Evolutionary conservation across 2,329 filamentous ascomycete species (phyloP).

Genomic region (Aspergillus uvarum): DNA sequence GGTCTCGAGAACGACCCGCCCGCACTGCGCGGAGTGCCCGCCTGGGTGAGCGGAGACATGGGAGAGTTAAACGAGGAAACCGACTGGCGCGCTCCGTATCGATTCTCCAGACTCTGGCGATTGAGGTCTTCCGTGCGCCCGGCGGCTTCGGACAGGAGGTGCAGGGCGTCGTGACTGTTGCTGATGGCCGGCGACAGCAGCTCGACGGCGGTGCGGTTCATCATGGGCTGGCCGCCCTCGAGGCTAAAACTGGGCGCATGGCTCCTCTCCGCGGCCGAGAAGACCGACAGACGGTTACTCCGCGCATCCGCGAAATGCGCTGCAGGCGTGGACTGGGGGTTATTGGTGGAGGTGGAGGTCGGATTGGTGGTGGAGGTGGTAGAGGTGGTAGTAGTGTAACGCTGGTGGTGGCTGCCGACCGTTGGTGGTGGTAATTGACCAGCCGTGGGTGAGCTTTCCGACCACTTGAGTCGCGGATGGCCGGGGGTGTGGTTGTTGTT

Average conservation of each 20-base stretch:
- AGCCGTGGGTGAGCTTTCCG: neutral
- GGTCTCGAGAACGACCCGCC: conserved; percentile 37
- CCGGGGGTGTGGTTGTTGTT: conserved; percentile 19
- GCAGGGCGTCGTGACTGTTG: conserved; percentile 87
- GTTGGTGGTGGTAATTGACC: neutral
- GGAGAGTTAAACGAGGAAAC: conserved; percentile 42
- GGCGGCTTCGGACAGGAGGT: conserved; percentile 84
- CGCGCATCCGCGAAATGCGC: conserved; percentile 30
- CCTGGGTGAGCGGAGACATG: conserved; percentile 37
- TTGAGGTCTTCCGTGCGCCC: conserved; percentile 51
- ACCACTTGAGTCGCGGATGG: conserved; percentile 20
- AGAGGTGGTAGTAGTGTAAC: neutral
- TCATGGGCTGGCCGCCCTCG: conserved; percentile 58
- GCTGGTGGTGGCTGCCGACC: conserved; percentile 2
- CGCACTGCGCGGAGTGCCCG: conserved; percentile 35
- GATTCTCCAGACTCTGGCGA: conserved; percentile 51
- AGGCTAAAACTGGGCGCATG: conserved; percentile 27
- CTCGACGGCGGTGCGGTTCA: conserved; percentile 60
- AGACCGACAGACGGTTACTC: conserved; percentile 27
- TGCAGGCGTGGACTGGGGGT: conserved; percentile 27
- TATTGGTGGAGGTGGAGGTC: conserved; percentile 8
- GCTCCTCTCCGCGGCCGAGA: conserved; percentile 25
- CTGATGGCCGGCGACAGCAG: conserved; percentile 70
- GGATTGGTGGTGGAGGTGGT: neutral
- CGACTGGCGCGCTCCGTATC: conserved; percentile 39